Base-by-base conservation (phyloP, 495 filamentous ascomycete genomes). In the Penicillium subrubescens region DNA sequence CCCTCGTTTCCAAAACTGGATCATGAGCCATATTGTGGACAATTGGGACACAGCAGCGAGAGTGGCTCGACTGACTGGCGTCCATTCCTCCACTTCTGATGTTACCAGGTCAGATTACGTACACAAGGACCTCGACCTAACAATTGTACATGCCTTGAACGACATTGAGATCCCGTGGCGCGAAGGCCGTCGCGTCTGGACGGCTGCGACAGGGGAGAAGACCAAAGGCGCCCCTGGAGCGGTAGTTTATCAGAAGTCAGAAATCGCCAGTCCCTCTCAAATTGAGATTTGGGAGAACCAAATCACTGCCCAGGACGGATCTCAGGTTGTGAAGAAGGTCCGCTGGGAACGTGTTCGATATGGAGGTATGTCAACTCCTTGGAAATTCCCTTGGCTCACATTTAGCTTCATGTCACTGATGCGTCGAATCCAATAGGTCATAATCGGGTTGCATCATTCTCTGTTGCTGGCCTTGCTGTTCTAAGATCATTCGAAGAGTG, bases 101-200 rank as follows among this genome's bases (percentile, higher is more conserved):
- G 64, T 68, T 21, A 60, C 65, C 3, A 67, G 73, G 0, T 46
- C 65, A 17, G 54, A 67, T 1, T 78, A 83, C 29, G 82, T 84
- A 0, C 80, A 78, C 37, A 81, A 78, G 60, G 81, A 79, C 25
- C 64, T 93, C 17, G 83, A 88, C 58, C 75, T 96, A n/a, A 83
- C 82, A n/a, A 76, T 96, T 23, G 81, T 96, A 12, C 92, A 94
- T 71, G 87, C 92, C 17, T 82, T 79, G 57, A 85, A 94, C 67
- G 92, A 96, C 73, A 79, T 78, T 50, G 90, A 94, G 61, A 94
- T 96, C 67, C 88, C 91, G 0, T 91, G 83, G 75, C 72, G 75
- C 34, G 79, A 83, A 69, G 79, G 79, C 4, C 71, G 76, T 67
- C 59, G 83, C 83, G 75, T 87, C 77, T 74, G 85, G 91, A 67